A percentile compares a stretch with the other conserved stretches of the same genome.
Conservation (phyloP, 2,329 filamentous ascomycete genomes). For the Cytospora schulzeri region DNA sequence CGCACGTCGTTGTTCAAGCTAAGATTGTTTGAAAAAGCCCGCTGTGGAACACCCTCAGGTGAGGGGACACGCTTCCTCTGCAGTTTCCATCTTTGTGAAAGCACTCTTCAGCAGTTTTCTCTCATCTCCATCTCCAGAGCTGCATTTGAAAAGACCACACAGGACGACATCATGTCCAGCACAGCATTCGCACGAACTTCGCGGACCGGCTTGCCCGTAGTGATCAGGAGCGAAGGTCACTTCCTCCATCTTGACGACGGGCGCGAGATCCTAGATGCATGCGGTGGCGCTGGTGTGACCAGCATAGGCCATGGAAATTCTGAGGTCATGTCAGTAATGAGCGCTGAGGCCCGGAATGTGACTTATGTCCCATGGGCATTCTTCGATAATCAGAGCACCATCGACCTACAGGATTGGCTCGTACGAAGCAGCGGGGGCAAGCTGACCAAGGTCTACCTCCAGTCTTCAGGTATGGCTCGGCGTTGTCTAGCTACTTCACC, state of each 20-base stretch:
- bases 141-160: not conserved
- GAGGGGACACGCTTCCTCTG: not conserved
- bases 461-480: constrained; percentile 36
- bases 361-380: constrained; percentile 43
- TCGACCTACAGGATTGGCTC: constrained; percentile 48
- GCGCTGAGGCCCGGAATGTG: constrained; percentile 46
- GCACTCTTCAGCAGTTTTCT: not conserved
- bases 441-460: constrained; percentile 44
- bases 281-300: constrained; percentile 71
- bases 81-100: not conserved
- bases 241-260: constrained; percentile 42
- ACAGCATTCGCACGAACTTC: not conserved
- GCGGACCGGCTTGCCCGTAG: constrained; percentile 13
- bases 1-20: not conserved
- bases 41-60: not conserved
- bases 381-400: constrained; percentile 56
- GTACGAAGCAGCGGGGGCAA: constrained; percentile 40
- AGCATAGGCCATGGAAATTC: constrained; percentile 69
- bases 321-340: constrained; percentile 62
- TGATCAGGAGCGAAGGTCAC: constrained; percentile 31
- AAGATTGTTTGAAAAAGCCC: not conserved
- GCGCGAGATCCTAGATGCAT: constrained; percentile 68
- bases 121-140: not conserved
- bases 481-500: not conserved
- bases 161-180: not conserved